A percentile compares a stretch with the other conserved stretches of the same genome.
phyloP scores from a whole-genome alignment of 768 basidiomycete genomes.

The Paxillus rubicundulus region DNA sequence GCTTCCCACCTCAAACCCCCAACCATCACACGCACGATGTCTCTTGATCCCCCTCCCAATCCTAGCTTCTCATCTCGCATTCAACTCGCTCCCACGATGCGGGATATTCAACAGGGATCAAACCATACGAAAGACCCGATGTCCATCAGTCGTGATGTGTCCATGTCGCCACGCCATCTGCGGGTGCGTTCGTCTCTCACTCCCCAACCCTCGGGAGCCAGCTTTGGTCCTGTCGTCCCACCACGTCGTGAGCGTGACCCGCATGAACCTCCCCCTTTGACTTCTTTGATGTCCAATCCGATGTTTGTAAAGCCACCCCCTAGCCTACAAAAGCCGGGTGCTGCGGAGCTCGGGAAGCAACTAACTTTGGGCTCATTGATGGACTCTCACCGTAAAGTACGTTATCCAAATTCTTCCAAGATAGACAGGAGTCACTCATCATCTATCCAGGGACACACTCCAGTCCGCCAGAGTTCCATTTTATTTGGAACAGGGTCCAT shows the following conservation, averaged over 20 bases:
- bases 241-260: constrained; percentile 44
- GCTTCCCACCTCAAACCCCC: constrained; percentile 34
- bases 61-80: constrained; percentile 22
- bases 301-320: constrained; percentile 65
- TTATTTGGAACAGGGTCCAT: constrained; percentile 43
- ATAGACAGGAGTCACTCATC: constrained; percentile 1
- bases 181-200: constrained; percentile 70
- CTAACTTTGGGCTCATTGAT: constrained; percentile 58
- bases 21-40: constrained; percentile 58
- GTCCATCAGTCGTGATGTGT: constrained; percentile 34
- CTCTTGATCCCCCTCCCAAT: constrained; percentile 59
- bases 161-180: constrained; percentile 46
- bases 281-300: constrained; percentile 60
- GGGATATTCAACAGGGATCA: constrained; percentile 27
- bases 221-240: constrained; percentile 42
- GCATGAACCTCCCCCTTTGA: constrained; percentile 71
- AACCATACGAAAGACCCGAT: constrained; percentile 16
- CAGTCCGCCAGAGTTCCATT: constrained; percentile 50
- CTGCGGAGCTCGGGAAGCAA: constrained; percentile 28
- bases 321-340: constrained; percentile 20
- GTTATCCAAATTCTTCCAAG: constrained; percentile 23
- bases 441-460: constrained; percentile 44
- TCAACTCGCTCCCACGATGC: constrained; percentile 34
- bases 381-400: constrained; percentile 54
- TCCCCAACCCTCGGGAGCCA: constrained; percentile 53